Evolutionary conservation across 2,329 filamentous ascomycete genomes (phyloP), one percentile per base, ranked within the genome.

Genomic region (Escovopsis weberi): DNA sequence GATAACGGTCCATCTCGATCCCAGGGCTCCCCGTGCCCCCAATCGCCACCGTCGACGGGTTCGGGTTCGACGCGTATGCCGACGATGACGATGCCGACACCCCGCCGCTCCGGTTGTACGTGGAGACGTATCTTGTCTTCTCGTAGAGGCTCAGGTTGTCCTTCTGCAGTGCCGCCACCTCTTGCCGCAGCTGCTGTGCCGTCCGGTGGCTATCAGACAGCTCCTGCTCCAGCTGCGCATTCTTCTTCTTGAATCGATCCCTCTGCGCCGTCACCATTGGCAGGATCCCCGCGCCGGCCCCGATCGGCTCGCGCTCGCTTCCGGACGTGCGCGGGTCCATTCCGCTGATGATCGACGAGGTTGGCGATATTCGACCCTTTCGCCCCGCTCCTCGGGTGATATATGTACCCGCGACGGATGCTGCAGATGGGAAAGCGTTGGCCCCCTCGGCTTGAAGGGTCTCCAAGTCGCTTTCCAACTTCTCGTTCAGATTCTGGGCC

Each of bases 241-340:
- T 96, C 56, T 88, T 85, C 68, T 94, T 86, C 70, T 95, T 96
- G 75, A 96, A 98, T 41, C 91, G 85, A 63, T 98, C 91, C 47
- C 91, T 82, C 64, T 98, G 93, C 2, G 93, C 91, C 32, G 91
- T 94, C 41, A 98, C 84, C 93, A 98, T 98, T 32, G 91, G 93
- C 23, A 98, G 68, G 49, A 98, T 95, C 11, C 88, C 86, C 0
- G 85, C 85, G 2, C 85, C 85, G 42, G 84, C 72, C 30, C 82
- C 83, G 43, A 11, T 32, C 28, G 8, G 69, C 38, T 86, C 83
- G 12, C 70, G 65, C 34, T 69, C 63, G 8, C 62, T 58, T 39
- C 63, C 67, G 36, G 52, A 49, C 12, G 45, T 68, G 37, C 76
- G 72, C 19, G 83, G 80, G 55, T 94, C 85, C 56, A 95, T 87